Evolutionary conservation across 2,329 filamentous ascomycete species (phyloP).

Genomic region (Helminthosporium solani): DNA sequence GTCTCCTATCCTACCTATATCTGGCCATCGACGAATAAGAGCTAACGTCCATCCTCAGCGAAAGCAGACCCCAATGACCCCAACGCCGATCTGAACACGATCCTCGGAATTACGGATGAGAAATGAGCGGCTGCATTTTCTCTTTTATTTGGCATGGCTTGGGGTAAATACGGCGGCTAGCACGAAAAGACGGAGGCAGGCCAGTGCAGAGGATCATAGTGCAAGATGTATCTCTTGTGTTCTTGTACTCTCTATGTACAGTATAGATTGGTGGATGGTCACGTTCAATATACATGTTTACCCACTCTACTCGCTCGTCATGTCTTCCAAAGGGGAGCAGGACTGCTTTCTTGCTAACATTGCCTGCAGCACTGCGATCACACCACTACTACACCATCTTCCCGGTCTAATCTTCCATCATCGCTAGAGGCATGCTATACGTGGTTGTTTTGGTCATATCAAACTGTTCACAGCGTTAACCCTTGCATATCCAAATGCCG

Average conservation of each 20-base stretch:
- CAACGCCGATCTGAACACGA: conserved; percentile 88
- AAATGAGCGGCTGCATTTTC: conserved; percentile 27
- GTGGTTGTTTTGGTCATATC: too few relatives aligned
- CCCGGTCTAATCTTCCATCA: too few relatives aligned
- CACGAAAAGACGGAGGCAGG: conserved; percentile 18
- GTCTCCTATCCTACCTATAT: conserved; percentile 5
- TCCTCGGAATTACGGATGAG: conserved; percentile 40
- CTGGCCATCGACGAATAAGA: not conserved
- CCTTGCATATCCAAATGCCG: too few relatives aligned
- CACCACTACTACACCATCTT: too few relatives aligned
- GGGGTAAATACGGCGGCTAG: conserved; percentile 17
- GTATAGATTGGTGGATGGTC: conserved; percentile 42
- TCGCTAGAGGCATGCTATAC: too few relatives aligned
- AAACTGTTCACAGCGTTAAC: too few relatives aligned
- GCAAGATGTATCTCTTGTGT: conserved; percentile 38
- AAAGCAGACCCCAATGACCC: conserved; percentile 73
- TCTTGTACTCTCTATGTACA: conserved; percentile 46
- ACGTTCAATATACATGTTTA: conserved; percentile 37
- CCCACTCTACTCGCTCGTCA: too few relatives aligned
- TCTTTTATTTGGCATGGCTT: conserved; percentile 26
- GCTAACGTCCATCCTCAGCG: conserved; percentile 26
- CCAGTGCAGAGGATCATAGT: conserved; percentile 15
- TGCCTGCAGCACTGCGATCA: too few relatives aligned
- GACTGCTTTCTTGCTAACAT: too few relatives aligned
- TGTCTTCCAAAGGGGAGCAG: too few relatives aligned